Conservation (phyloP, 371 early-diverging fungal species). For the Circinella minor region DNA sequence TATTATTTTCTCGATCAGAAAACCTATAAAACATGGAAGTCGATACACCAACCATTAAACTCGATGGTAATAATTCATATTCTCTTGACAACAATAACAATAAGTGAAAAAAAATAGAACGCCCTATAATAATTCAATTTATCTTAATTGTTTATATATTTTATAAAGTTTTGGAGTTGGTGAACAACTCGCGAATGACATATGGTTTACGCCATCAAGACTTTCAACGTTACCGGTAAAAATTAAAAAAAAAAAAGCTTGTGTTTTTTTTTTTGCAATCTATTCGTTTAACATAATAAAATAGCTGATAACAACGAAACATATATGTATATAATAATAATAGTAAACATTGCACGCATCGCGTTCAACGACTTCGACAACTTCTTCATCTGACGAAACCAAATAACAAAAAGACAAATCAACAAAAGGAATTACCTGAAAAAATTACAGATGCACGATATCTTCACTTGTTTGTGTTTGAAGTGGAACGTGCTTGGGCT, state of each 20-base stretch:
- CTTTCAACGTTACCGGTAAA: slow-evolving; percentile 76
- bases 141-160: background rate
- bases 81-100: too few relatives aligned
- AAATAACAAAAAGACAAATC: slow-evolving; percentile 55
- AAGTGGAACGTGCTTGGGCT: slow-evolving; percentile 81
- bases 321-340: background rate
- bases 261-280: background rate
- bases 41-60: slow-evolving; percentile 2
- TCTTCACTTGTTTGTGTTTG: slow-evolving; percentile 68
- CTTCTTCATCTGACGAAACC: slow-evolving; percentile 60
- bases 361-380: slow-evolving; percentile 69
- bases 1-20: background rate
- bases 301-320: too few relatives aligned
- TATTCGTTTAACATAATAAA: background rate
- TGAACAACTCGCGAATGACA: slow-evolving; percentile 76
- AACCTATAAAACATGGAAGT: background rate
- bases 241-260: background rate
- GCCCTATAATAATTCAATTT: too few relatives aligned
- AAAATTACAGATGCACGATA: slow-evolving; percentile 56
- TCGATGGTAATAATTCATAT: background rate
- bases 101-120: background rate
- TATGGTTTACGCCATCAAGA: slow-evolving; percentile 87
- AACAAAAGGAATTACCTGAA: slow-evolving; percentile 52
- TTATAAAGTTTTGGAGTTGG: slow-evolving; percentile 53
- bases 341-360: slow-evolving; percentile 73